These are phyloP conservation scores for Begonia masoniana DNA, from an alignment of 306 rosid species.

Conservation along the genomic window DNA sequence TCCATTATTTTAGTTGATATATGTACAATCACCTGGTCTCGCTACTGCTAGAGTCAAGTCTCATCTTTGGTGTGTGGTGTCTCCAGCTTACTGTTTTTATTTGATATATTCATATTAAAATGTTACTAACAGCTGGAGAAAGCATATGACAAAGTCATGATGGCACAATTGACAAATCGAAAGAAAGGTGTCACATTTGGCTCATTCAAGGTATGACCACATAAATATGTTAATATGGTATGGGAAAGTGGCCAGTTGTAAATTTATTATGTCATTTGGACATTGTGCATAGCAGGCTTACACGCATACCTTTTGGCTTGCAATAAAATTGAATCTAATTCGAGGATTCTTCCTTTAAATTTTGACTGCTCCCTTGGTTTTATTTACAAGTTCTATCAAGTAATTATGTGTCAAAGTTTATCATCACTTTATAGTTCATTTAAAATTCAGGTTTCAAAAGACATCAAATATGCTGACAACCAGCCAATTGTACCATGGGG, in stretches of 20 bases:
- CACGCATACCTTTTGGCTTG: too few species aligned
- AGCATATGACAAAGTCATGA: constrained; percentile 93
- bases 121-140: constrained; percentile 52
- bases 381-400: constrained; percentile 5
- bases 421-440: not conserved
- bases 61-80: too few species aligned
- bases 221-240: not conserved
- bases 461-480: constrained; percentile 91
- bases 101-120: not conserved
- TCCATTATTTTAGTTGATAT: too few species aligned
- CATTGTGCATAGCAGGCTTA: too few species aligned
- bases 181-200: constrained; percentile 92
- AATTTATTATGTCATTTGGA: too few species aligned
- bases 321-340: too few species aligned
- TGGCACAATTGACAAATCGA: constrained; percentile 82
- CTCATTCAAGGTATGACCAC: constrained; percentile 47
- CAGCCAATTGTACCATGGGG: constrained; percentile 98
- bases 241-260: too few species aligned
- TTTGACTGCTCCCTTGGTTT: not conserved
- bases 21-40: too few species aligned
- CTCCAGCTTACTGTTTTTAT: not conserved
- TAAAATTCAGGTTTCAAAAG: constrained; percentile 76
- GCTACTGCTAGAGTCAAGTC: too few species aligned
- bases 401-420: not conserved
- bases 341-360: not conserved